These are phyloP conservation scores for Pelagomonas calceolata DNA, from an alignment of 108 stramenopile species.

Conservation along the genomic window DNA sequence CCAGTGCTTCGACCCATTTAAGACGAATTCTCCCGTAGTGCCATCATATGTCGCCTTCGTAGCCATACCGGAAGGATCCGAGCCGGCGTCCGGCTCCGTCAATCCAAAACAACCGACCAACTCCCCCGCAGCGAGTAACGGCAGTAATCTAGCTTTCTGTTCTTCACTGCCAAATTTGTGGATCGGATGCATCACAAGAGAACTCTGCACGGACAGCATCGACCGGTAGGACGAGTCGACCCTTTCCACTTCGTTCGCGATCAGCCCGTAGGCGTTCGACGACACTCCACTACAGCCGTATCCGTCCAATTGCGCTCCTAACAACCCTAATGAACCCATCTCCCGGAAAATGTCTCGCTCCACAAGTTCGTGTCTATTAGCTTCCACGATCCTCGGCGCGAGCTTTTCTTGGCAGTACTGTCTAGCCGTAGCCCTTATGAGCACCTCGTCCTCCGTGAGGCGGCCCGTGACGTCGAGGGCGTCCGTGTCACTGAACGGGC, in stretches of 20 bases:
- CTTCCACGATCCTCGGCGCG: slow-evolving; percentile 56
- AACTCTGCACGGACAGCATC: slow-evolving; percentile 82
- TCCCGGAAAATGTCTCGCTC: slow-evolving; percentile 59
- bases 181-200: slow-evolving; percentile 91
- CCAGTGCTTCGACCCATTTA: slow-evolving; percentile 86
- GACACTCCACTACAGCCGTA: slow-evolving; percentile 70
- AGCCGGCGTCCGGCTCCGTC: slow-evolving; percentile 91
- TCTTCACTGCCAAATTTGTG: slow-evolving; percentile 73
- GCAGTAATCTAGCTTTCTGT: slow-evolving; percentile 71
- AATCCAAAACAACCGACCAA: slow-evolving; percentile 87
- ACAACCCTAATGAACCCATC: slow-evolving; percentile 75
- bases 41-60: slow-evolving; percentile 57
- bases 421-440: slow-evolving; percentile 47
- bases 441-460: slow-evolving; percentile 20
- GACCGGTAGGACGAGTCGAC: slow-evolving; percentile 80
- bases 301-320: slow-evolving; percentile 68
- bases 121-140: slow-evolving; percentile 62
- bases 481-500: slow-evolving; percentile 2
- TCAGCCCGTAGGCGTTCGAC: slow-evolving; percentile 76
- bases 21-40: slow-evolving; percentile 57
- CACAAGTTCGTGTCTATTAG: slow-evolving; percentile 73
- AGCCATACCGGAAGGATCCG: slow-evolving; percentile 82
- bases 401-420: slow-evolving; percentile 68
- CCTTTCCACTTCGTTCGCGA: slow-evolving; percentile 71
- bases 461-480: slow-evolving; percentile 2